Base-by-base conservation (phyloP, 805 yeast genomes). In the Hanseniaspora lachancei region DNA sequence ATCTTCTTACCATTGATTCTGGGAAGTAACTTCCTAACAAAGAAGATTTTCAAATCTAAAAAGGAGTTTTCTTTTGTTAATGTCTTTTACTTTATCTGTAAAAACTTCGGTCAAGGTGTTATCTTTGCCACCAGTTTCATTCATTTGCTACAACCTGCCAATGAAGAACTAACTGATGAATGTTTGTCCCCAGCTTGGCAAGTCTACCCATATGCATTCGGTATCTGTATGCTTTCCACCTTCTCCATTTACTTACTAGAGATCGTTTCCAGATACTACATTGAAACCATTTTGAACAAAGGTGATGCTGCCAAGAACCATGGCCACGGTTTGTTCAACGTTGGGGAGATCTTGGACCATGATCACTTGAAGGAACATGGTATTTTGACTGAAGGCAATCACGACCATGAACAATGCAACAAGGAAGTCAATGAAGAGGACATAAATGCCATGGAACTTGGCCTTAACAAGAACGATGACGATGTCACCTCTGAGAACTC, bases 51-150 rank as follows among this genome's bases (percentile, higher is more conserved):
- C 23, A 49, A 12, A 2, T 23, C 38, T 3, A 18, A 32, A 4
- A 38, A n/a, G 10, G 40, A 39, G 13, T 23, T n/a, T 7, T 24
- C 15, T 7, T 18, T 32, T 21, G 13, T 55, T 18, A 46, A 39
- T 8, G 24, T 54, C 18, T n/a, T 80, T 60, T 83, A 82, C 68
- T 81, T 82, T 64, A 66, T 80, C 49, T 81, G 86, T 50, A 84
- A 83, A 63, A 84, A 76, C 68, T 86, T 86, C 64, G 95, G 95
- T 58, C 82, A 89, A 3, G 95, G 95, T 55, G 91, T 86, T 49
- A 86, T 86, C 63, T 75, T 86, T 13, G 86, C 91, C 15, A 86
- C 95, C 1, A 86, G 89, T 0, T 84, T 86, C 62, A 80, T 86
- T 34, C 95, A 86, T 69, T 70, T 86, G 58, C 68, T 86, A 57